Evolutionary conservation across 805 yeast species (phyloP).

Genomic region (Hermanozyma aechmeae): DNA sequence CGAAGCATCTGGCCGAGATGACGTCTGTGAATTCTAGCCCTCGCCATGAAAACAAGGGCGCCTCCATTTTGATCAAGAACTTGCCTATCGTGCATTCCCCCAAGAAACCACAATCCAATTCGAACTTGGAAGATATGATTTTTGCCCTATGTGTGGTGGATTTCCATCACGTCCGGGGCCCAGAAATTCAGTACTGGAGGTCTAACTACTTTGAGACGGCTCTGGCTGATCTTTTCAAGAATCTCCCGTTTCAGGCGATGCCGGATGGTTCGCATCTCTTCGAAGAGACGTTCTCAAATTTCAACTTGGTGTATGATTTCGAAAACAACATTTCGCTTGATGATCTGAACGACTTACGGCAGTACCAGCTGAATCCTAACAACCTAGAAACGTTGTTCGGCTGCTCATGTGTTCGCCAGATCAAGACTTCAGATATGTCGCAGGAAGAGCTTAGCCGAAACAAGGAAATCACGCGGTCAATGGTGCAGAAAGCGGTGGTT

Average conservation of each 20-base stretch:
- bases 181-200: constrained; percentile 86
- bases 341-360: constrained; percentile 24
- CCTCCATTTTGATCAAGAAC: constrained; percentile 27
- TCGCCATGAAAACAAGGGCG: background rate
- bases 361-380: constrained; percentile 29
- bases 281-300: constrained; percentile 88
- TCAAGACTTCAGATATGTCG: constrained; percentile 51
- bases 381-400: constrained; percentile 73
- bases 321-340: constrained; percentile 36
- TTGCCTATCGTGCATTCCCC: constrained; percentile 20
- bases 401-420: constrained; percentile 85
- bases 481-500: constrained; percentile 87
- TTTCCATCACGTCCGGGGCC: constrained; percentile 87
- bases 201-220: constrained; percentile 34
- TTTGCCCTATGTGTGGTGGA: constrained; percentile 87
- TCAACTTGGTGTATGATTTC: constrained; percentile 70
- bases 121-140: constrained; percentile 33
- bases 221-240: constrained; percentile 56
- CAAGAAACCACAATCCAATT: constrained; percentile 12
- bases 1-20: background rate
- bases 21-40: constrained; percentile 1
- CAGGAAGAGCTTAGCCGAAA: constrained; percentile 34
- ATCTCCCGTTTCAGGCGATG: constrained; percentile 85
- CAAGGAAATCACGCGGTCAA: constrained; percentile 69
- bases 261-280: constrained; percentile 95